Evolutionary conservation across 2,329 filamentous ascomycete genomes (phyloP).

Genomic region (Fusarium equiseti): DNA sequence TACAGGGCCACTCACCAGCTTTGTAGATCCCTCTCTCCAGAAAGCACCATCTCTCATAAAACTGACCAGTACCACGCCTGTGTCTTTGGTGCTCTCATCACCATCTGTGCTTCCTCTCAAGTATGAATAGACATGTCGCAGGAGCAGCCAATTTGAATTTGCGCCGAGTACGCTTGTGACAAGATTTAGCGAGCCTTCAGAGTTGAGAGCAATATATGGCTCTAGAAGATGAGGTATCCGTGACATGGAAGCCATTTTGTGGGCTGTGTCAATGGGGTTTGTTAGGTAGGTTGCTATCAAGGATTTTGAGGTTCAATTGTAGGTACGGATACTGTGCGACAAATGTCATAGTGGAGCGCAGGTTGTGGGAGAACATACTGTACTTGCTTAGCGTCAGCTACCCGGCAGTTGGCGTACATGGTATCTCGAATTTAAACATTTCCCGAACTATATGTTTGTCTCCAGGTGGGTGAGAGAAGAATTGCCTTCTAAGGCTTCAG

Average conservation of each 20-base stretch:
- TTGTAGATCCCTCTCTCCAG: constrained; percentile 78
- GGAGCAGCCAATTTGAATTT: constrained; percentile 73
- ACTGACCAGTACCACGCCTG: constrained; percentile 79
- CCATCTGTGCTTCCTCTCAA: constrained; percentile 50
- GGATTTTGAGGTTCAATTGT: constrained; percentile 35
- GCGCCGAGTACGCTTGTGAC: constrained; percentile 76
- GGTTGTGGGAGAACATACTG: background rate
- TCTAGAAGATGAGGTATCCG: constrained; percentile 74
- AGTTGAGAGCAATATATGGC: constrained; percentile 70
- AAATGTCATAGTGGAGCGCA: constrained; percentile 19
- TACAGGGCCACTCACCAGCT: constrained; percentile 64
- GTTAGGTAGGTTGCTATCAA: constrained; percentile 20
- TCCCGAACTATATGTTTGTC: background rate
- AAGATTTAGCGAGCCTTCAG: constrained; percentile 70
- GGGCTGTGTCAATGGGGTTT: background rate
- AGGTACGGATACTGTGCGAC: constrained; percentile 31
- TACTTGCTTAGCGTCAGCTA: background rate
- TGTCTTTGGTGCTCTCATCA: constrained; percentile 48
- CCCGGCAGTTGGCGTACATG: background rate
- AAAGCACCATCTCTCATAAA: constrained; percentile 84
- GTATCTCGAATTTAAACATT: background rate
- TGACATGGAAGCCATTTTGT: constrained; percentile 52
- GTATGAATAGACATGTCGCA: constrained; percentile 66
- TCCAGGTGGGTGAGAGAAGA: background rate
- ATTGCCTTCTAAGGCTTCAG: too few relatives aligned